Percentiles rank a stretch among this genome's conserved stretches.
Evolutionary conservation across 192 early-diverging fungal species (phyloP).

Genomic region (Endogone sp.): DNA sequence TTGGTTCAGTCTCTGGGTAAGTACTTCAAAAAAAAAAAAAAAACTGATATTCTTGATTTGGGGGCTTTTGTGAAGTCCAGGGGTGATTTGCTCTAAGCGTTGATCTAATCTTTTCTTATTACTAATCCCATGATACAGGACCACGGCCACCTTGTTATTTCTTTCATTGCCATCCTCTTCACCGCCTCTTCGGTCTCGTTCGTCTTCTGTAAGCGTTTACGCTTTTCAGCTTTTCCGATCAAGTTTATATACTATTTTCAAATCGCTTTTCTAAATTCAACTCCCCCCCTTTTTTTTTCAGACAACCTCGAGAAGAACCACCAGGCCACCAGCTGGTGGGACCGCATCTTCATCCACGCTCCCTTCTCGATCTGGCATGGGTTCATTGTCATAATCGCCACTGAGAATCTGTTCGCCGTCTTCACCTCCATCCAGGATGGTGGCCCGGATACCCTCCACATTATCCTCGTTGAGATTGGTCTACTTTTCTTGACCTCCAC

Average conservation of each 20-base stretch:
- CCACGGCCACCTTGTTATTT: conserved; percentile 44
- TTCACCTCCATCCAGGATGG: conserved; percentile 36
- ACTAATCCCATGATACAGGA: conserved; percentile 12
- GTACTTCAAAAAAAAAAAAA: no score
- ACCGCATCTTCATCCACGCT: conserved; percentile 55
- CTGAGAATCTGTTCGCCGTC: conserved; percentile 58
- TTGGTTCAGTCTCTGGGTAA: conserved; percentile 62
- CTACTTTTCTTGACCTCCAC: conserved; percentile 49
- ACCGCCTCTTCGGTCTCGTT: conserved; percentile 51
- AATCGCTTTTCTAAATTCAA: not conserved
- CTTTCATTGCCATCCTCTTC: conserved; percentile 52
- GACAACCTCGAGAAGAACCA: conserved; percentile 37
- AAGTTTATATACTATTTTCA: not conserved
- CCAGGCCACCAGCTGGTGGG: conserved; percentile 22
- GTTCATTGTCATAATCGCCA: conserved; percentile 53
- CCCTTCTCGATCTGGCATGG: conserved; percentile 70
- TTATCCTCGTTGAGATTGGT: conserved; percentile 44
- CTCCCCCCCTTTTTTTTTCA: conserved; percentile 3
- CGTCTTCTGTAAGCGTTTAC: conserved; percentile 43
- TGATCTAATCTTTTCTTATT: conserved; percentile 2
- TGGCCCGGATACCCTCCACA: conserved; percentile 37
- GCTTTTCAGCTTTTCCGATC: not conserved
- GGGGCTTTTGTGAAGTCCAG: no score
- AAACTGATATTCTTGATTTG: no score
- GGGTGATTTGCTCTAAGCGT: not conserved